Conservation (phyloP, 768 basidiomycete genomes). For the Russula foetens region DNA sequence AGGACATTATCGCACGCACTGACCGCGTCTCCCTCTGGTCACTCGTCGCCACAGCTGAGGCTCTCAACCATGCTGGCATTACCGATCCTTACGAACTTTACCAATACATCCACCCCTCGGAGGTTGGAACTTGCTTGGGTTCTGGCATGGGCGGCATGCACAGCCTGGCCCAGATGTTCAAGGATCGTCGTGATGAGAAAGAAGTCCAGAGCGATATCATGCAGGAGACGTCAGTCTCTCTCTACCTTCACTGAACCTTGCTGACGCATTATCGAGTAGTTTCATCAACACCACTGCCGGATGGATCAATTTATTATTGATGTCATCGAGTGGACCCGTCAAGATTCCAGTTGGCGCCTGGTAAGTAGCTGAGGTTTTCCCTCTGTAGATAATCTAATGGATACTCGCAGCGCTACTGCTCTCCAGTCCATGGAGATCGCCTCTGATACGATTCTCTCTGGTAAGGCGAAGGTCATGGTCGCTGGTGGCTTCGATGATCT, state of each 20-base stretch:
- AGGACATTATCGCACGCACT: slow-evolving; percentile 90
- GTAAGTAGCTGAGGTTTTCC: slow-evolving; percentile 36
- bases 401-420: slow-evolving; percentile 70
- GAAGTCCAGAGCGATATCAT: slow-evolving; percentile 98
- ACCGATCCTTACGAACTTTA: slow-evolving; percentile 98
- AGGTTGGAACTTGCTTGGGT: slow-evolving; percentile 89
- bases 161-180: slow-evolving; percentile 94
- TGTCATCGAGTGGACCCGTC: slow-evolving; percentile 96
- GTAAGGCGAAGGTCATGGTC: slow-evolving; percentile 99
- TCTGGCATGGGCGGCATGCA: slow-evolving; percentile 97
- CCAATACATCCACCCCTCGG: slow-evolving; percentile 92
- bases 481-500: slow-evolving; percentile 98
- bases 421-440: slow-evolving; percentile 97
- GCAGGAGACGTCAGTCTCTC: slow-evolving; percentile 80
- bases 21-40: slow-evolving; percentile 95
- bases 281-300: slow-evolving; percentile 99
- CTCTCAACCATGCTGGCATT: slow-evolving; percentile 93
- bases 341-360: slow-evolving; percentile 99
- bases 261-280: slow-evolving; percentile 31
- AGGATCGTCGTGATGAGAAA: slow-evolving; percentile 95
- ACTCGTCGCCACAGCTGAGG: slow-evolving; percentile 88
- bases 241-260: background rate
- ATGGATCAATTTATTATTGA: slow-evolving; percentile 90
- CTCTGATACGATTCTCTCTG: slow-evolving; percentile 87
- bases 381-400: slow-evolving; percentile 3